Base-by-base conservation (phyloP, 176 grass and related monocot genomes). In the Cenchrus fungigraminus region DNA sequence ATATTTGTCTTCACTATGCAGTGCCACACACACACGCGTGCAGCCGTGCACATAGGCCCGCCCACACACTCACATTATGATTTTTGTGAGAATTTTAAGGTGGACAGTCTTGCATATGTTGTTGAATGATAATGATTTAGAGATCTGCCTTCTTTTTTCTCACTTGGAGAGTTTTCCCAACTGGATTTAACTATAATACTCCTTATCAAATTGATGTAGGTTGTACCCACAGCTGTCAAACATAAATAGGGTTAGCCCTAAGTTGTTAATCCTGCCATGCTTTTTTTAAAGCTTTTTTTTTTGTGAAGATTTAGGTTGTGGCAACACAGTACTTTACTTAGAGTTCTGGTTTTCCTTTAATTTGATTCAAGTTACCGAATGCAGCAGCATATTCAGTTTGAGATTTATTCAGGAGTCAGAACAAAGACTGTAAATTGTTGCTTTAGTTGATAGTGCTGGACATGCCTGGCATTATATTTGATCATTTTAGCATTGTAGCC, bases 401-500 rank as follows among this genome's bases (percentile, higher is more conserved):
- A 45, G 66, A 69, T 44, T 19, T 58, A 6, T 73, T 82, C 14
- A 61, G 9, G 13, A 47, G 57, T 63, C 9, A 49, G 44, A 47
- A n/a, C 12, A 40, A 40, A 12, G 47, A 50, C 50, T 49, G 70
- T 43, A 65, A 37, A 64, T 64, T 83, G 17, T 25, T 65, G 17
- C 58, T 75, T 75, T 58, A 65, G 32, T 40, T 0, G 45, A 75
- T 31, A 73, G 66, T 79, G 68, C 15, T 74, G 73, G 58, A 74
- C 85, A 74, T 46, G 45, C 1, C 45, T 9, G 0, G 45, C 45
- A 46, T 46, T 46, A 46, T 46, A 46, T 46, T 46, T 46, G 6
- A 46, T 46, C 8, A 46, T 46, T 46, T 8, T 46, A 46, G 29
- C 45, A 31, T 45, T 43, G 72, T 79, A 13, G 12, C 16, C 4